Conservation (phyloP, 2,329 filamentous ascomycete species). For the Nemania sp. region DNA sequence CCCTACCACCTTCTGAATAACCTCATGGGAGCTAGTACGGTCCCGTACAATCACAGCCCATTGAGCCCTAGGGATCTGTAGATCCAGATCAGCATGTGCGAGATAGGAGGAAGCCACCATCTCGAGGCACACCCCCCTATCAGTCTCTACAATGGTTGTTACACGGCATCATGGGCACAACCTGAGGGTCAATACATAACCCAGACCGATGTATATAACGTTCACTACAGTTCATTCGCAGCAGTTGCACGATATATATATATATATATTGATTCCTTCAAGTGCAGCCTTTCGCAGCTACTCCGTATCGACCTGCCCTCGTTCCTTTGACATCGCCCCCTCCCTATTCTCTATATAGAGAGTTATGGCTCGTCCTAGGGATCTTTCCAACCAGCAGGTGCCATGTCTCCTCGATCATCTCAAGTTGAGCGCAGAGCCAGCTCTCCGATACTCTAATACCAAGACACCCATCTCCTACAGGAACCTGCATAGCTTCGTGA, state of each 20-base stretch:
- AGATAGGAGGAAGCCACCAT: neutral
- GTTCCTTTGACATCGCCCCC: neutral
- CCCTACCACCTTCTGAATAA: neutral
- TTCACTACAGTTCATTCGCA: neutral
- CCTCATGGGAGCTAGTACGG: neutral
- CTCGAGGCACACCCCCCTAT: neutral
- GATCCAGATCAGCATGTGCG: neutral
- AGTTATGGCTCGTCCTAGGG: neutral
- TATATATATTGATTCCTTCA: neutral
- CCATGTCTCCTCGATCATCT: slow-evolving; percentile 46
- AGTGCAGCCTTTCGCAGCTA: neutral
- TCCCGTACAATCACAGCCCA: neutral
- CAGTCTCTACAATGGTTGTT: neutral
- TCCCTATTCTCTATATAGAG: neutral
- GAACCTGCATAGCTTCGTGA: slow-evolving; percentile 41
- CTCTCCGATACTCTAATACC: slow-evolving; percentile 22
- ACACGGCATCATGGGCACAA: neutral
- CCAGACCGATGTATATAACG: neutral
- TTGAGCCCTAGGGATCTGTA: neutral
- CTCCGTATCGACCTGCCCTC: neutral
- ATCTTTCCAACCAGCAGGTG: neutral
- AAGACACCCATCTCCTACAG: slow-evolving; percentile 43
- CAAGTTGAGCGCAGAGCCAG: slow-evolving; percentile 10
- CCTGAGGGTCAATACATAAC: neutral
- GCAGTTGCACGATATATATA: neutral